A percentile compares a stretch with the other conserved stretches of the same genome.
Evolutionary conservation across 2,329 filamentous ascomycete genomes (phyloP).

Genomic region (Verticillium isaacii): DNA sequence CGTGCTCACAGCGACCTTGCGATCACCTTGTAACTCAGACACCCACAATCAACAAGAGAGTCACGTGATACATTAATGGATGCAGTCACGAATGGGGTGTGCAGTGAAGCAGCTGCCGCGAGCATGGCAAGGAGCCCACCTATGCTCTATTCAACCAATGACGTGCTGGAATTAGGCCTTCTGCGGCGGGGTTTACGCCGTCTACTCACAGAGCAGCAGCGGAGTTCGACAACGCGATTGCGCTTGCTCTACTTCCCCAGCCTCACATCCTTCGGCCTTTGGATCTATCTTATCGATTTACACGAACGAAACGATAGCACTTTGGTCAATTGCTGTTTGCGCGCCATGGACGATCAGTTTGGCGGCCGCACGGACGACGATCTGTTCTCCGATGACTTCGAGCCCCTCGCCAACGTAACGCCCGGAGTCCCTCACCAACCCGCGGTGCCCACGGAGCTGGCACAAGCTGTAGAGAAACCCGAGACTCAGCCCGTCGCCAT

Average conservation of each 20-base stretch:
- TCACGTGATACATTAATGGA: no score
- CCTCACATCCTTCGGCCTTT: neutral
- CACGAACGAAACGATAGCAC: no score
- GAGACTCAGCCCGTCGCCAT: neutral
- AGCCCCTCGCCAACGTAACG: conserved; percentile 28
- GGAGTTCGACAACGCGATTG: neutral
- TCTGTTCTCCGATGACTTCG: conserved; percentile 58
- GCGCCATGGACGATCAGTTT: conserved; percentile 55
- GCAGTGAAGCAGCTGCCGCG: no score
- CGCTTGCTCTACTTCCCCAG: neutral
- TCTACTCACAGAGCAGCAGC: neutral
- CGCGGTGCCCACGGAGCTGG: conserved; percentile 9
- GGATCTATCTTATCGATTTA: neutral
- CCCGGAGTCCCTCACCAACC: neutral
- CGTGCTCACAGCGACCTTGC: no score
- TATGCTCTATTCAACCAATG: no score
- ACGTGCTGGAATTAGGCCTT: no score
- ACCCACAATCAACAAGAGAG: no score
- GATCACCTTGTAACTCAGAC: no score
- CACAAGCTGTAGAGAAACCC: neutral
- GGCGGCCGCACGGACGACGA: conserved; percentile 58
- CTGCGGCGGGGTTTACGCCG: no score
- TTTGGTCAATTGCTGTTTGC: neutral
- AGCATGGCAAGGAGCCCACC: no score
- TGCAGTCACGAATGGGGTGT: no score